A percentile compares a stretch with the other conserved stretches of the same genome.
Conservation (phyloP, 2,329 filamentous ascomycete genomes). For the Xylariaceae sp. region DNA sequence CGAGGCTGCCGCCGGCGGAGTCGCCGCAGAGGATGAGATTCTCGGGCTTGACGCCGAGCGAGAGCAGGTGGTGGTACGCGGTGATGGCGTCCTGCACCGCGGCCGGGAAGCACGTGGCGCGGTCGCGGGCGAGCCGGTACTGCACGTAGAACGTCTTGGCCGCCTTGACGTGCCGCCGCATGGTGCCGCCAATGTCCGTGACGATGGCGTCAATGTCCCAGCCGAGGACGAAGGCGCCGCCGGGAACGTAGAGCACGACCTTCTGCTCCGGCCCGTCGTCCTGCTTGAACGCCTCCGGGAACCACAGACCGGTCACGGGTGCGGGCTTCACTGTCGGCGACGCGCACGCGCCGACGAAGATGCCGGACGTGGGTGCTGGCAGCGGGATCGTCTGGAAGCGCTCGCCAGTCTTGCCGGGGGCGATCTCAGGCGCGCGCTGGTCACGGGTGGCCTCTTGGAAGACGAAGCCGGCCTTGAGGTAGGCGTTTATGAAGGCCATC, state of each 20-base stretch:
- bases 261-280: conserved; percentile 6
- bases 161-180: conserved; percentile 7
- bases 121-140: conserved; percentile 11
- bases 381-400: conserved; percentile 5
- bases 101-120: conserved; percentile 14
- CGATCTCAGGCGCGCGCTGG: background rate
- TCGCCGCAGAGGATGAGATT: conserved; percentile 9
- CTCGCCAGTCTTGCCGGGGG: background rate
- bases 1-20: conserved; percentile 10
- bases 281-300: conserved; percentile 7
- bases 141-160: conserved; percentile 12
- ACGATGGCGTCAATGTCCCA: conserved; percentile 9
- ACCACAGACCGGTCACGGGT: conserved; percentile 13
- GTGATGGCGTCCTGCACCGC: conserved; percentile 17
- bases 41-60: conserved; percentile 5
- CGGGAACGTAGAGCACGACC: conserved; percentile 16
- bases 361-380: conserved; percentile 1
- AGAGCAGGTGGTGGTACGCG: conserved; percentile 12
- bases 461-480: background rate
- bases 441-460: background rate
- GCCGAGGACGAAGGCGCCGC: conserved; percentile 17
- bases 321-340: conserved; percentile 4
- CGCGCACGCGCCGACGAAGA: background rate
- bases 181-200: conserved; percentile 3
- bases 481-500: background rate